Conservation (phyloP, 139 green algal genomes). For the Closterium sp. region DNA sequence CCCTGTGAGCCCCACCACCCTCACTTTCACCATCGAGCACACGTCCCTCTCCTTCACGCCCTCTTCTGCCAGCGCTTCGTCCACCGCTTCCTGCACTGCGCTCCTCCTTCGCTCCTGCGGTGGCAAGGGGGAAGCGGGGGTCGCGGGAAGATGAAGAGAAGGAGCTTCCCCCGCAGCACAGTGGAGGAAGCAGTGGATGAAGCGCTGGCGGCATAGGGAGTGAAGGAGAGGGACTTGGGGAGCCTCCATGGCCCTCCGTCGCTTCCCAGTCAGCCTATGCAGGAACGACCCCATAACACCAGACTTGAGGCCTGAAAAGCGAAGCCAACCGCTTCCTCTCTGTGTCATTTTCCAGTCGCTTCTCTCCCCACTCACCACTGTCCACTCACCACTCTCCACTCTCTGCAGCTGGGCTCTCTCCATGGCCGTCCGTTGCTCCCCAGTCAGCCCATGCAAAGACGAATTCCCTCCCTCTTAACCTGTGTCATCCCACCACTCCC, state of each 20-base stretch:
- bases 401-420: background rate
- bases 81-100: constrained; percentile 10
- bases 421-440: background rate
- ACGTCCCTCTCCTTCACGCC: constrained; percentile 2
- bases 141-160: background rate
- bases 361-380: background rate
- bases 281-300: too few species aligned
- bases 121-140: too few species aligned
- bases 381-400: background rate
- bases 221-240: too few species aligned
- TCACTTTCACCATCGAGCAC: background rate
- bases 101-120: constrained; percentile 6
- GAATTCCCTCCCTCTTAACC: too few species aligned
- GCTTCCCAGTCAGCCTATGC: too few species aligned
- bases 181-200: too few species aligned
- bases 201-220: too few species aligned
- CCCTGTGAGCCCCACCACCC: constrained; percentile 1
- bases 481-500: background rate
- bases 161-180: too few species aligned
- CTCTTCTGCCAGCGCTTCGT: background rate
- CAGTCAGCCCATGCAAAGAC: background rate
- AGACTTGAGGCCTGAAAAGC: too few species aligned
- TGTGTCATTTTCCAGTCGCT: too few species aligned
- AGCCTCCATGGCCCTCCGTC: too few species aligned
- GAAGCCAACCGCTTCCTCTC: too few species aligned